These are phyloP conservation scores for Baffinella frigidus DNA, from an alignment of 208 protist genomes.

Conservation along the genomic window DNA sequence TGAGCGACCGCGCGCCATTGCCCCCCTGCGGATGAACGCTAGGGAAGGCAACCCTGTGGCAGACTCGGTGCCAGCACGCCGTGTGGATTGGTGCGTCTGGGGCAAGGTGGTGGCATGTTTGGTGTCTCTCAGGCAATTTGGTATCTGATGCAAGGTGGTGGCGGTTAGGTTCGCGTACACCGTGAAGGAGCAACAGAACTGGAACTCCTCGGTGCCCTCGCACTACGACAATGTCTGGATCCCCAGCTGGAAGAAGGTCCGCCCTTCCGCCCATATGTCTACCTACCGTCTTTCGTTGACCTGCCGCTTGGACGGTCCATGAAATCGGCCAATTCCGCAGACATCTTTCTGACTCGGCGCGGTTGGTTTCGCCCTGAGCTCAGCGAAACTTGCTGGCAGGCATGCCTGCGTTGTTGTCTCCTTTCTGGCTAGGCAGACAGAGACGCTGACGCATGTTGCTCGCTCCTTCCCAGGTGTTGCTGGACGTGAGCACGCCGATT, in stretches of 20 bases:
- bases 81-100: not conserved
- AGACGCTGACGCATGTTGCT: not conserved
- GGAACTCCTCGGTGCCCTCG: not conserved
- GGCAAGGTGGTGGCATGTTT: not conserved
- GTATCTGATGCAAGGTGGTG: not conserved
- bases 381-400: too few species aligned
- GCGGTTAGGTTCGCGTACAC: too few species aligned
- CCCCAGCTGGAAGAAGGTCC: not conserved
- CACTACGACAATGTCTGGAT: conserved; percentile 14
- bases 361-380: not conserved
- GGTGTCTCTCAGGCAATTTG: not conserved
- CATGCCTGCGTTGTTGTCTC: too few species aligned
- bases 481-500: not conserved
- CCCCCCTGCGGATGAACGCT: too few species aligned
- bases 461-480: not conserved
- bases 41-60: too few species aligned
- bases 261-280: not conserved
- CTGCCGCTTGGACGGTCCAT: not conserved
- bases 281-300: not conserved
- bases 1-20: too few species aligned
- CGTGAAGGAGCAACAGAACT: not conserved
- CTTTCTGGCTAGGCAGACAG: too few species aligned
- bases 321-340: not conserved
- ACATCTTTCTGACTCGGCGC: not conserved
- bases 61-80: not conserved